These are phyloP conservation scores for Narthecium ossifragum DNA, from an alignment of 106 monocot genomes.

Conservation along the genomic window DNA sequence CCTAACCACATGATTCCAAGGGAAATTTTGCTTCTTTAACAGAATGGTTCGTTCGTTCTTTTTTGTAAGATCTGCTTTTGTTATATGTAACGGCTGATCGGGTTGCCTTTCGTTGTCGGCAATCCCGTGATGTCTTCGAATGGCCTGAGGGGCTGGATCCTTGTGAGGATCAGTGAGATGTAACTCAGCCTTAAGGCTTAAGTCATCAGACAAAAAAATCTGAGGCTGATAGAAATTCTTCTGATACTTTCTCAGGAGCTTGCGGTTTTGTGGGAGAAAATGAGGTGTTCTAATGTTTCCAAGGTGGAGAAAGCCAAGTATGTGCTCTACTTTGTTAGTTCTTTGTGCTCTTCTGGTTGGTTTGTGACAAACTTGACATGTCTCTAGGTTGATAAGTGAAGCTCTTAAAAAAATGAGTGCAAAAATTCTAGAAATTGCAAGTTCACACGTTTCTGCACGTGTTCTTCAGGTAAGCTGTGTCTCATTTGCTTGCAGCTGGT, in stretches of 20 bases:
- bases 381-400: slow-evolving; percentile 66
- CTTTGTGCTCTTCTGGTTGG: neutral
- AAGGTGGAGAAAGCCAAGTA: slow-evolving; percentile 73
- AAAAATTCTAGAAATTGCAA: slow-evolving; percentile 75
- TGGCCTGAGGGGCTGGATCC: too few relatives aligned
- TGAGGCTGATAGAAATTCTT: neutral
- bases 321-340: neutral
- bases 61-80: too few relatives aligned
- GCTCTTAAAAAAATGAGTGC: slow-evolving; percentile 70
- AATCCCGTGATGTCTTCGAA: too few relatives aligned
- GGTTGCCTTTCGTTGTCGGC: too few relatives aligned
- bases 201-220: too few relatives aligned
- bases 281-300: slow-evolving; percentile 42
- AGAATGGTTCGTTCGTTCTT: too few relatives aligned
- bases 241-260: slow-evolving; percentile 47
- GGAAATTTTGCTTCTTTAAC: too few relatives aligned
- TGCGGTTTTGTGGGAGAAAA: slow-evolving; percentile 84
- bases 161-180: too few relatives aligned
- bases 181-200: too few relatives aligned
- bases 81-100: too few relatives aligned
- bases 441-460: slow-evolving; percentile 86
- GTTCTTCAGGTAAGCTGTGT: slow-evolving; percentile 85
- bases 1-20: too few relatives aligned
- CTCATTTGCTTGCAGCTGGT: neutral
- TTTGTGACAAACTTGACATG: neutral